Percentiles rank a stretch among this genome's conserved stretches.
Evolutionary conservation across 148 eudicot species (phyloP).

Genomic region (Simmondsia chinensis): DNA sequence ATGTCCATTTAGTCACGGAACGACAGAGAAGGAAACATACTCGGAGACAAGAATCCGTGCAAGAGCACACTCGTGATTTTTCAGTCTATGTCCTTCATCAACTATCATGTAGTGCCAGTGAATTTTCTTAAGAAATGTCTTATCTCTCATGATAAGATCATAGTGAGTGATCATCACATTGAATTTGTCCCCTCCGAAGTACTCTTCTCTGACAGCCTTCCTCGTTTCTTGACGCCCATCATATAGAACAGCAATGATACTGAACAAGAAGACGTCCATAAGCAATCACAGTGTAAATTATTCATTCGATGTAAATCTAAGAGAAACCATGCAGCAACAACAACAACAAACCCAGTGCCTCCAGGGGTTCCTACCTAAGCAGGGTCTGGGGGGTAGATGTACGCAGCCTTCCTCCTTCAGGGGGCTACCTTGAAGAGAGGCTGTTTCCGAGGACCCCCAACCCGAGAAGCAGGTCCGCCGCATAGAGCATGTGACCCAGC

Average conservation of each 20-base stretch:
- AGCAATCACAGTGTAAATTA: slow-evolving; percentile 1
- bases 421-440: no score
- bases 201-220: slow-evolving; percentile 85
- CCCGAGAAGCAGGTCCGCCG: no score
- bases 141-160: slow-evolving; percentile 97
- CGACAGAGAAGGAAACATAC: slow-evolving; percentile 57
- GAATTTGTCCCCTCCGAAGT: slow-evolving; percentile 77
- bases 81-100: slow-evolving; percentile 95
- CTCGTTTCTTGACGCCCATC: slow-evolving; percentile 83
- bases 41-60: slow-evolving; percentile 84
- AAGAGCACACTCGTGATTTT: slow-evolving; percentile 90
- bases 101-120: slow-evolving; percentile 91
- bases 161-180: slow-evolving; percentile 88
- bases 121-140: slow-evolving; percentile 79
- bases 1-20: slow-evolving; percentile 6
- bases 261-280: slow-evolving; percentile 24
- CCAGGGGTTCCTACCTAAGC: no score
- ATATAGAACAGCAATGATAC: slow-evolving; percentile 77
- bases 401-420: no score
- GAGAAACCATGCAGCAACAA: no score
- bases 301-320: not conserved
- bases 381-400: no score
- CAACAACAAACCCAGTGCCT: no score
- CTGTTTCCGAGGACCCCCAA: no score
- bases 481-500: no score